Evolutionary conservation across 345 rosid species (phyloP), one percentile per base, ranked within the genome.

Genomic region (Arabis alpina): DNA sequence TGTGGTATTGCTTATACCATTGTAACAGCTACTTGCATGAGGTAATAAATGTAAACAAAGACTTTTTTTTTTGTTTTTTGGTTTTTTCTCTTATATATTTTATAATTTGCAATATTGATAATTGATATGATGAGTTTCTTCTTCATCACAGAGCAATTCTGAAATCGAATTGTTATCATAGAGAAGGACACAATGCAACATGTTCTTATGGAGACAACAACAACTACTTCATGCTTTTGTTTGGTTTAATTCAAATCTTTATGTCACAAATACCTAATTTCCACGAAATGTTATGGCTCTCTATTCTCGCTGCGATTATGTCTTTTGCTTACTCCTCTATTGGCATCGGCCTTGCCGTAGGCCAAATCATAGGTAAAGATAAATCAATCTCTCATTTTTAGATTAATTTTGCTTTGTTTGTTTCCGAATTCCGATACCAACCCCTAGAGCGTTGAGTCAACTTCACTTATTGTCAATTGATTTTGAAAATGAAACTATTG

Each of bases 131-230:
- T 28, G 41, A 52, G 40, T 10, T 62, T 54, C 37, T 56, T 42
- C 14, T 57, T 70, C 15, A n/a, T 56, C 24, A 44, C 76, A 77
- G 80, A 60, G 73, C 80, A 28, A 77, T 77, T 36, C 23, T 65
- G 54, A 84, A 79, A 76, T 86, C 96, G 1, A 86, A 83, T 52
- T 90, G 96, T 71, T 84, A 85, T 61, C 89, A 87, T 64, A 45
- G 30, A 28, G 74, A 76, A n/a, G 86, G 84, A 8, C 83, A 78
- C n/a, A 63, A 44, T 2, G 70, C 82, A 53, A 76, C 85, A 6
- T 86, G 96, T 83, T 72, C 75, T 8, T 52, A 13, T 60, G 78
- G 49, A 60, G 77, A 81, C 72, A 73, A 80, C 60, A 82, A 77
- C 57, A 77, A 79, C 62, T 83, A 84, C 43, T 86, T 79, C 79